phyloP scores from a whole-genome alignment of 225 moss, liverwort and hornwort genomes.

The Ulota crispa region DNA sequence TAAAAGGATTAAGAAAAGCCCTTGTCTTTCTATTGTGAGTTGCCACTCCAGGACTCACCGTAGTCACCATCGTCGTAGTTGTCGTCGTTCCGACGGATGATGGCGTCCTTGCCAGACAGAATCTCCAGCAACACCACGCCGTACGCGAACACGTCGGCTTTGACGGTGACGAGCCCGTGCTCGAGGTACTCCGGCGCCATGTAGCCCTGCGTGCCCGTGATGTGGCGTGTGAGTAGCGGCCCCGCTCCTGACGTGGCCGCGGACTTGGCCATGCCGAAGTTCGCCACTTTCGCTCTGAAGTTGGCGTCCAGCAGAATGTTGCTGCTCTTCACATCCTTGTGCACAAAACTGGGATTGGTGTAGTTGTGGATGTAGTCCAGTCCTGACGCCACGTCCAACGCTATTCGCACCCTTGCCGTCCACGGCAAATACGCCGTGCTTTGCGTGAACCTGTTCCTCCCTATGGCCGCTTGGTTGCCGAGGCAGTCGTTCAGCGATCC shows the following conservation, averaged over 20 bases:
- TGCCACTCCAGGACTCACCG: too few relatives aligned
- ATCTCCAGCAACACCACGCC: slow-evolving; percentile 88
- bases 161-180: slow-evolving; percentile 83
- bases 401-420: slow-evolving; percentile 70
- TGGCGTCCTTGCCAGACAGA: slow-evolving; percentile 79
- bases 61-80: slow-evolving; percentile 25
- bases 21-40: too few relatives aligned
- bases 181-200: slow-evolving; percentile 95
- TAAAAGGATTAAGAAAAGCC: too few relatives aligned
- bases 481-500: slow-evolving; percentile 79
- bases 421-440: slow-evolving; percentile 77
- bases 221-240: slow-evolving; percentile 81
- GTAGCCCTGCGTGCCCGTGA: slow-evolving; percentile 90
- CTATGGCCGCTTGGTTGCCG: slow-evolving; percentile 39
- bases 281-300: slow-evolving; percentile 89
- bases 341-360: slow-evolving; percentile 85
- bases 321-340: slow-evolving; percentile 95
- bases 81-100: slow-evolving; percentile 45
- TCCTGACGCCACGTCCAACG: slow-evolving; percentile 81
- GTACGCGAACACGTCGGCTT: slow-evolving; percentile 85
- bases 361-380: slow-evolving; percentile 98
- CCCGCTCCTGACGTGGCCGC: slow-evolving; percentile 49
- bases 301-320: slow-evolving; percentile 75
- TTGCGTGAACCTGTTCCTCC: slow-evolving; percentile 40
- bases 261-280: slow-evolving; percentile 95